Evolutionary conservation across 352 stramenopile genomes (phyloP).

Genomic region (Aphanomyces euteiches): DNA sequence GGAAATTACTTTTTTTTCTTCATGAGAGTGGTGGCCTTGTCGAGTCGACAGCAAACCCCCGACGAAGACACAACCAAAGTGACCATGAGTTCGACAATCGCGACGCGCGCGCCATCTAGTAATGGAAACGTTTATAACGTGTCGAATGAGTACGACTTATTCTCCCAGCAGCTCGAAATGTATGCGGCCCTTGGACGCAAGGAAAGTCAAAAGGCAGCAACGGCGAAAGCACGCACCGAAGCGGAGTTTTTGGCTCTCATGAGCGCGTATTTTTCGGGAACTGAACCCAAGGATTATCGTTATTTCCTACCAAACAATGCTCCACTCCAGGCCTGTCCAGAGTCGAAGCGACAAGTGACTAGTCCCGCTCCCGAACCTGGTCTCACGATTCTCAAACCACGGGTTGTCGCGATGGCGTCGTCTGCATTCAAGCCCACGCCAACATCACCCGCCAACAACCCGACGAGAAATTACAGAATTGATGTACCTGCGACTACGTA

Average conservation of each 20-base stretch:
- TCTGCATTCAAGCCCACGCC: background rate
- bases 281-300: background rate
- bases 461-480: background rate
- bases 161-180: slow-evolving; percentile 21
- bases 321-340: background rate
- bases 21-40: background rate
- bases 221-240: slow-evolving; percentile 5
- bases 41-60: too few relatives aligned
- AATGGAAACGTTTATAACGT: too few relatives aligned
- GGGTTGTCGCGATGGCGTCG: background rate
- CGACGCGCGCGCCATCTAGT: background rate
- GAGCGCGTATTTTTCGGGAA: slow-evolving; percentile 18
- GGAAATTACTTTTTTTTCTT: background rate
- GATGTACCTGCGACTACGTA: slow-evolving; percentile 19
- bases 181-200: slow-evolving; percentile 15
- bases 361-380: background rate
- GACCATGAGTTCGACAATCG: background rate
- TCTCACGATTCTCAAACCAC: background rate
- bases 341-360: background rate
- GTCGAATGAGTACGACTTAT: slow-evolving; percentile 11
- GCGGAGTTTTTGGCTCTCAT: slow-evolving; percentile 18
- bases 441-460: background rate
- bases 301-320: background rate
- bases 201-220: background rate
- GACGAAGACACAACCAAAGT: background rate